Percentiles rank a stretch among this genome's conserved stretches.
Evolutionary conservation across 2,329 filamentous ascomycete genomes (phyloP).

Genomic region (Aspergillus sp.): DNA sequence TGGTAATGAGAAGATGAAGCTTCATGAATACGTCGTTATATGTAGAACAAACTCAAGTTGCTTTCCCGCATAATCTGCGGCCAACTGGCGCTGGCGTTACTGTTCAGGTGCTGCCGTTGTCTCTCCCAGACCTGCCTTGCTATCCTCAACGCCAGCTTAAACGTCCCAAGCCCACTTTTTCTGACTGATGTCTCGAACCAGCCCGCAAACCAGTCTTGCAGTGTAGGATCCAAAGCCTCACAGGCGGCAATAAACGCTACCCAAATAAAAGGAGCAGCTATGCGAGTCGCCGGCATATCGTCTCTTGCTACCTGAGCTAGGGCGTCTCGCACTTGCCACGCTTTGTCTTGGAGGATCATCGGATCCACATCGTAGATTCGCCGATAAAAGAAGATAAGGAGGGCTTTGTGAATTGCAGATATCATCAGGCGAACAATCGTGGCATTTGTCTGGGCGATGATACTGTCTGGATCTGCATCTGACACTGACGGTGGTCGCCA

Average conservation of each 20-base stretch:
- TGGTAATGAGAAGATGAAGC: not conserved
- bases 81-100: conserved; percentile 2
- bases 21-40: not conserved
- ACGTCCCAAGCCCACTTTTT: conserved; percentile 37
- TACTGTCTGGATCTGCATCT: not conserved
- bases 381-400: conserved; percentile 52
- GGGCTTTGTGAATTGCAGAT: conserved; percentile 46
- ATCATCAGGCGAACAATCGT: conserved; percentile 34
- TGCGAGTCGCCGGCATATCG: conserved; percentile 36
- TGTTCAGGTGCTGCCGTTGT: conserved; percentile 17
- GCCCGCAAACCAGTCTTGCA: conserved; percentile 38
- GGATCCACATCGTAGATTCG: conserved; percentile 47
- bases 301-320: conserved; percentile 39
- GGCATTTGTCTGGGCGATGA: not conserved
- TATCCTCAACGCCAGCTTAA: conserved; percentile 28
- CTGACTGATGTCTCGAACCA: conserved; percentile 37
- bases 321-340: conserved; percentile 40
- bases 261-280: conserved; percentile 46
- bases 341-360: conserved; percentile 44
- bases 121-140: conserved; percentile 35
- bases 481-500: conserved; percentile 11
- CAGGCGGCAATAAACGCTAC: conserved; percentile 49
- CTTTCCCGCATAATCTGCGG: conserved; percentile 6
- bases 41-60: conserved; percentile 9
- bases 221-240: conserved; percentile 41